Base-by-base conservation (phyloP, 106 monocot genomes). In the Narthecium ossifragum region DNA sequence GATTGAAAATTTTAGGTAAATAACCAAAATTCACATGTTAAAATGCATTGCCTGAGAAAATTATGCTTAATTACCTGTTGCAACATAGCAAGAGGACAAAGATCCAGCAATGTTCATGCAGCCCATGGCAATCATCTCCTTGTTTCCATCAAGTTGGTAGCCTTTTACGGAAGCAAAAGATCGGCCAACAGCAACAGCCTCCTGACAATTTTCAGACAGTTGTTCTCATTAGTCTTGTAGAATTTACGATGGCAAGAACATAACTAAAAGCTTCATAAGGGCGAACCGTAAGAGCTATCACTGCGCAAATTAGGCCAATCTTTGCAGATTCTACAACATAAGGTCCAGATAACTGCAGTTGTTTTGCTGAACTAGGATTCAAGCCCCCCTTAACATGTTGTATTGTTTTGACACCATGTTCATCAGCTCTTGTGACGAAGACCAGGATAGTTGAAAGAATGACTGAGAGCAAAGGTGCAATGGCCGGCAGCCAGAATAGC, bases 111-210 rank as follows among this genome's bases (percentile, higher is more conserved):
- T 56, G 32, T 93, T 93, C 84, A 85, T 88, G 62, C 64, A 71
- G 1, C 92, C 92, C 78, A 93, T 93, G 5, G 92, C 84, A 21
- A 88, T 12, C 92, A 93, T 93, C 62, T 93, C 92, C 62, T 87
- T 84, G 59, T 88, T 88, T 14, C 87, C 92, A 68, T 92, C 88
- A 15, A 92, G 58, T 61, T 81, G 75, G 51, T 93, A 93, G 5
- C 92, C 79, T 66, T 68, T 81, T 4, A 85, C 49, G 1, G 84
- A 66, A 20, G 92, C 88, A 51, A 93, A 88, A 24, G 92, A 88
- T 72, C 81, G 59, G 12, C 88, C 88, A 41, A 88, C 92, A 31
- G 92, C 84, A 31, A 93, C 63, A 12, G 93, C 88, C 72, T 93
- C 93, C 93, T 93, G 69, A 58, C 75, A 67, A 22, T 15, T 34